Base-by-base conservation (phyloP, 2,329 filamentous ascomycete genomes). In the Cordyceps farinosa region DNA sequence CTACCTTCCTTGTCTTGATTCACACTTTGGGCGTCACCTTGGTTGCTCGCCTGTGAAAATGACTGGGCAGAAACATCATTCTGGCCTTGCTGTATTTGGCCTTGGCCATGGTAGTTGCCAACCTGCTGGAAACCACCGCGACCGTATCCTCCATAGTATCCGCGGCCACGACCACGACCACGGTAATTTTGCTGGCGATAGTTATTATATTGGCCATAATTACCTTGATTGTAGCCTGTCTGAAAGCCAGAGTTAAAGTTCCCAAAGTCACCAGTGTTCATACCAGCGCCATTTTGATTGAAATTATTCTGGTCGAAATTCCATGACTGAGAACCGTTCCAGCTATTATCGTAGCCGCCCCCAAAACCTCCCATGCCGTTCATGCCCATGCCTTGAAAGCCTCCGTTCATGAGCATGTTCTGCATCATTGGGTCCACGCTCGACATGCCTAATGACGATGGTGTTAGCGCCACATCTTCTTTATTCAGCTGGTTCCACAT, bases 251-350 rank as follows among this genome's bases (percentile, higher is more conserved):
- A 83, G 83, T 90, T 89, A 86, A 88, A 87, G 80, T 85, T 84
- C 80, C 88, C 89, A 87, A 85, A 91, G 80, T 91, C 89, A 90
- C 88, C 87, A 83, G 84, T 83, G 79, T 87, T 87, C 85, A 90
- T 90, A 83, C 87, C 87, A 84, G 86, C 84, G 85, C 87, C 87
- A 90, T 87, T 91, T 90, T 89, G 81, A 87, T 87, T 92, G 88
- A 87, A 91, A 89, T 91, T 92, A 91, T 91, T 89, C 89, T 90
- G 88, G 83, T 87, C 86, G 83, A 87, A 86, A 88, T 88, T 90
- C 89, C 89, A 92, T 83, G 88, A 87, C 81, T 90, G 88, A 80
- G 89, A 88, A 82, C 84, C 84, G 83, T 89, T 90, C 88, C 89
- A 91, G 82, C 87, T 88, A 85, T 88, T 86, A 85, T 89, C 88